These are phyloP conservation scores for Eucalyptus marginata DNA, from an alignment of 345 rosid genomes.

Conservation along the genomic window DNA sequence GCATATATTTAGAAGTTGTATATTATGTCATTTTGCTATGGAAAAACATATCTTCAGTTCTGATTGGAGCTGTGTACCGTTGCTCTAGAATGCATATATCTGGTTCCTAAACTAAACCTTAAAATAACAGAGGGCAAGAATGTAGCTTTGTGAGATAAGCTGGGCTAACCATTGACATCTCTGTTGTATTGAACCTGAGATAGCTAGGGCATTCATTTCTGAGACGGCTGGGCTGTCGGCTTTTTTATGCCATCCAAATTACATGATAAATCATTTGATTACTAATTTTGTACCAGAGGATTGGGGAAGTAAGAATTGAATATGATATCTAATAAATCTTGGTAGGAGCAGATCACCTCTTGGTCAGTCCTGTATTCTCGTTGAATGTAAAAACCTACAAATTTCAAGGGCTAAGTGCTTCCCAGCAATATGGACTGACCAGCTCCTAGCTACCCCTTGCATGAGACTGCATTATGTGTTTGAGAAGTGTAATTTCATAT, in stretches of 20 bases:
- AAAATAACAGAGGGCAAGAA: background rate
- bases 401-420: background rate
- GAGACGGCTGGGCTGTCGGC: background rate
- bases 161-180: background rate
- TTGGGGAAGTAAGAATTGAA: background rate
- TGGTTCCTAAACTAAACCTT: background rate
- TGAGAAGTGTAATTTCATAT: background rate
- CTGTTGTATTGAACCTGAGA: background rate
- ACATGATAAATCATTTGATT: background rate
- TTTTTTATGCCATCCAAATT: background rate
- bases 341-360: background rate
- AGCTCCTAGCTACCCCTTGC: background rate
- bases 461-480: background rate
- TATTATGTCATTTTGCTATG: background rate
- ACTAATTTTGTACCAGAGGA: background rate
- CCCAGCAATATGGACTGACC: background rate
- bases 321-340: background rate
- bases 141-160: background rate
- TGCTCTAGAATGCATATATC: background rate
- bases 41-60: background rate
- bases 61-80: background rate
- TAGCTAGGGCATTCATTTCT: background rate
- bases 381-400: background rate
- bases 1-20: background rate
- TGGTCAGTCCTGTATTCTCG: background rate